Evolutionary conservation across 176 grass and related monocot genomes (phyloP).

Genomic region (Ensete glaucum): DNA sequence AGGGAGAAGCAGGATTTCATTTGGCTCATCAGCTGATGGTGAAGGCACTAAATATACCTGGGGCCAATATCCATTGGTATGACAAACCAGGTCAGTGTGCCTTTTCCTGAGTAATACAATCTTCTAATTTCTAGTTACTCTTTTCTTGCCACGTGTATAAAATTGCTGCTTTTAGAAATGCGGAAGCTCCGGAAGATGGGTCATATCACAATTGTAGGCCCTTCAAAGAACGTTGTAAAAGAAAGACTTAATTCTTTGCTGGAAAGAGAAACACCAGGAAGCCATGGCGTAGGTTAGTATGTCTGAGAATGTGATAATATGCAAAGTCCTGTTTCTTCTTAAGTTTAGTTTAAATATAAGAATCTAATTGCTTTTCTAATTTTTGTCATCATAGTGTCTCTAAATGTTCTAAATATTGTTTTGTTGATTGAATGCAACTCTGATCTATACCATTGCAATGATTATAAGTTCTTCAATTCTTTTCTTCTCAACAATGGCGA

Average conservation of each 20-base stretch:
- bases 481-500: no score
- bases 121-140: no score
- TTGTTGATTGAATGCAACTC: neutral
- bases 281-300: slow-evolving; percentile 21
- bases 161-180: slow-evolving; percentile 52
- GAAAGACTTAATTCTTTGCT: slow-evolving; percentile 42
- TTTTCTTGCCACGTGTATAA: neutral
- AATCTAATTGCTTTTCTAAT: no score
- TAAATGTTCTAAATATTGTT: no score
- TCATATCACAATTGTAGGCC: slow-evolving; percentile 88
- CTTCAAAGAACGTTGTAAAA: slow-evolving; percentile 58
- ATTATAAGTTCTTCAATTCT: neutral
- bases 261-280: slow-evolving; percentile 33
- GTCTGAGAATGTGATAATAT: neutral
- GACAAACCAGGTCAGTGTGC: slow-evolving; percentile 65
- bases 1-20: slow-evolving; percentile 66
- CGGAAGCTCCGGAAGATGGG: slow-evolving; percentile 89
- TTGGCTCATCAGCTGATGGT: slow-evolving; percentile 53
- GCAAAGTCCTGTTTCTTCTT: slow-evolving; percentile 2
- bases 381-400: neutral
- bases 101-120: neutral
- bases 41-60: slow-evolving; percentile 63
- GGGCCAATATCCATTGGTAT: slow-evolving; percentile 83
- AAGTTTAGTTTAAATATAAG: neutral
- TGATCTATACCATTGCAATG: neutral